Percentiles rank a stretch among this genome's conserved stretches.
Conservation (phyloP, 768 basidiomycete species). For the Pholiota microspora region DNA sequence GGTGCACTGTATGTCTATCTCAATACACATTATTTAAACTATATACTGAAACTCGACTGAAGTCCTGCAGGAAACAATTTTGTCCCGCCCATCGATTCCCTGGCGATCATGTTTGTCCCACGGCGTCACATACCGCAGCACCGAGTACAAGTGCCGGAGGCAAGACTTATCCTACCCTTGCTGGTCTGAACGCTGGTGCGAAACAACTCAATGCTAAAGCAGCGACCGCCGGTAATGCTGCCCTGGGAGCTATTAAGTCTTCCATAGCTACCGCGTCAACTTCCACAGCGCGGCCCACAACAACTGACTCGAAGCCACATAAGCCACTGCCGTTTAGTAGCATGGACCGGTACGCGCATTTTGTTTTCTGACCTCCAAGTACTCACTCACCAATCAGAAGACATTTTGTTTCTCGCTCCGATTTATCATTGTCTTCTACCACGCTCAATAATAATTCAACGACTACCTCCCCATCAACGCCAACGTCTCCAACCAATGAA, state of each 20-base stretch:
- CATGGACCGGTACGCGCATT: slow-evolving; percentile 62
- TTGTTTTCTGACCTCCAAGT: slow-evolving; percentile 31
- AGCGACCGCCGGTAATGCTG: slow-evolving; percentile 26
- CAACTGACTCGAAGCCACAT: slow-evolving; percentile 13
- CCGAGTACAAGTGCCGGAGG: slow-evolving; percentile 13
- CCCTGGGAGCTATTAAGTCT: slow-evolving; percentile 32
- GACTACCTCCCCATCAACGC: slow-evolving; percentile 15
- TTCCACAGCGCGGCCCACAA: slow-evolving; percentile 13
- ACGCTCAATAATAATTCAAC: slow-evolving; percentile 7
- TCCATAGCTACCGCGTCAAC: slow-evolving; percentile 26
- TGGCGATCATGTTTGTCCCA: slow-evolving; percentile 59
- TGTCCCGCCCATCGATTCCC: slow-evolving; percentile 83
- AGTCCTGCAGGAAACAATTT: slow-evolving; percentile 74
- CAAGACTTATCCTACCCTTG: slow-evolving; percentile 12
- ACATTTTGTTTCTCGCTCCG: slow-evolving; percentile 25
- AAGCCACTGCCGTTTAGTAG: slow-evolving; percentile 38
- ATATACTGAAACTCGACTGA: background rate
- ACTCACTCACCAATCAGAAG: slow-evolving; percentile 70
- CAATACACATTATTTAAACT: background rate
- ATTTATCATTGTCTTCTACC: slow-evolving; percentile 15
- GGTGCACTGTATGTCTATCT: slow-evolving; percentile 61
- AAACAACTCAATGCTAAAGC: slow-evolving; percentile 39
- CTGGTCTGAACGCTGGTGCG: slow-evolving; percentile 38
- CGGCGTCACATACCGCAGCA: slow-evolving; percentile 15
- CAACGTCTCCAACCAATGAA: slow-evolving; percentile 22